Evolutionary conservation across 2,329 filamentous ascomycete species (phyloP).

Genomic region (Nothomitra cinnamomea): DNA sequence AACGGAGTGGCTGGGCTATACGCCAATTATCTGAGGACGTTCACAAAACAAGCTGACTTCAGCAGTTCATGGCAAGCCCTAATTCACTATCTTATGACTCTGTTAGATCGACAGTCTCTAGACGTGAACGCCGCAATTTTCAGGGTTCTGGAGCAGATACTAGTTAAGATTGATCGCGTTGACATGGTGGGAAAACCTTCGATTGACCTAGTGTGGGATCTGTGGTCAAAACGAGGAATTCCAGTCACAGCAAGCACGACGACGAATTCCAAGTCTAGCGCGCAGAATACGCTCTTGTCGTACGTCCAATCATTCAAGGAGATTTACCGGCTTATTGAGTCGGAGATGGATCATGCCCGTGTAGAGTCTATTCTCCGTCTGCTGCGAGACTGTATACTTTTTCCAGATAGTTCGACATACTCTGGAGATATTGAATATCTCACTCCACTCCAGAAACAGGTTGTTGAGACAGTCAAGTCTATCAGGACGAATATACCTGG

Average conservation of each 20-base stretch:
- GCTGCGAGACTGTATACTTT: constrained; percentile 51
- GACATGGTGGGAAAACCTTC: constrained; percentile 3
- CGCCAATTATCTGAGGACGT: constrained; percentile 18
- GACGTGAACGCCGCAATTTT: constrained; percentile 10
- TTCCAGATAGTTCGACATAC: constrained; percentile 50
- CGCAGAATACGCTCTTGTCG: constrained; percentile 71
- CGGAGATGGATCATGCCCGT: constrained; percentile 42
- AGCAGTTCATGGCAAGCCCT: constrained; percentile 8
- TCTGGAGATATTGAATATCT: constrained; percentile 55
- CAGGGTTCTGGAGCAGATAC: constrained; percentile 7
- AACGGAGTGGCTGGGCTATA: constrained; percentile 17
- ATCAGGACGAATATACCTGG: constrained; percentile 48
- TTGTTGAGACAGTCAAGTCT: constrained; percentile 49
- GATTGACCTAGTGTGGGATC: constrained; percentile 40
- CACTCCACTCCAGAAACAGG: constrained; percentile 53
- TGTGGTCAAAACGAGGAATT: constrained; percentile 51
- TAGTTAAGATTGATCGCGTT: constrained; percentile 7
- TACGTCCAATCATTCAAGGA: constrained; percentile 63
- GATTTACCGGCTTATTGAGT: constrained; percentile 58
- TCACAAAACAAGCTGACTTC: constrained; percentile 23
- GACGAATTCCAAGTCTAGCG: constrained; percentile 37
- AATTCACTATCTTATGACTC: constrained; percentile 6
- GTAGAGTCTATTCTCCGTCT: constrained; percentile 54
- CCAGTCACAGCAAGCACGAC: constrained; percentile 27
- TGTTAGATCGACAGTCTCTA: constrained; percentile 8